Evolutionary conservation across 208 protist genomes (phyloP).

Genomic region (Acanthamoeba rhysodes): DNA sequence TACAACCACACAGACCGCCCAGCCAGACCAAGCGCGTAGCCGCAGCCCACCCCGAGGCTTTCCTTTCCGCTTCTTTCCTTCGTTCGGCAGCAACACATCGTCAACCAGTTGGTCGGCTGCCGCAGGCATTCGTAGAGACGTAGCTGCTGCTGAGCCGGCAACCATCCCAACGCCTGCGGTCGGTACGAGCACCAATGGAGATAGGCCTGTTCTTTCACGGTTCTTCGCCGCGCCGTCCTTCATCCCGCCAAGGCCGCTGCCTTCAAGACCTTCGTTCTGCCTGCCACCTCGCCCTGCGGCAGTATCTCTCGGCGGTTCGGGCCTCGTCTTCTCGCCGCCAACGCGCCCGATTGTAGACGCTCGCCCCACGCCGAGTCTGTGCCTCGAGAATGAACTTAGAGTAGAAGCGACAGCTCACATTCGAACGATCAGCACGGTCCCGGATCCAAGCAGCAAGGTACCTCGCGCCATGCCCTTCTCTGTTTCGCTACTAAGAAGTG

Average conservation of each 20-base stretch:
- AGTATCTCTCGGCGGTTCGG: background rate
- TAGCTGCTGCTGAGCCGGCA: background rate
- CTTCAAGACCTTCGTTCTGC: background rate
- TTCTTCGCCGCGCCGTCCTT: background rate
- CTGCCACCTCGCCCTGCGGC: background rate
- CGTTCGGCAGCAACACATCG: background rate
- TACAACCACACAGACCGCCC: background rate
- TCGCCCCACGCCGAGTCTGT: background rate
- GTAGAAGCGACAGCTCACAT: background rate
- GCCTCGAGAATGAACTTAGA: background rate
- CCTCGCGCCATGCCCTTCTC: background rate
- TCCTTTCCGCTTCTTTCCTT: constrained; percentile 34
- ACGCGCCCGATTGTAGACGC: background rate
- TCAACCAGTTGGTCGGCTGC: background rate
- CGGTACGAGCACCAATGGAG: background rate
- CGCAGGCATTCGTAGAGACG: background rate
- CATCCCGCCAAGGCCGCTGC: background rate
- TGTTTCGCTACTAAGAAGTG: no score
- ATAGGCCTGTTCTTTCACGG: background rate
- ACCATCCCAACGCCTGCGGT: background rate
- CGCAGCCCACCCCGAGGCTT: background rate
- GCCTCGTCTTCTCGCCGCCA: background rate
- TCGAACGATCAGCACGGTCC: background rate
- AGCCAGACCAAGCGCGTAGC: background rate
- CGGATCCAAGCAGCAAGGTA: background rate